A percentile compares a stretch with the other conserved stretches of the same genome.
Conservation (phyloP, 768 basidiomycete genomes). For the Mycena olivaceomarginata region DNA sequence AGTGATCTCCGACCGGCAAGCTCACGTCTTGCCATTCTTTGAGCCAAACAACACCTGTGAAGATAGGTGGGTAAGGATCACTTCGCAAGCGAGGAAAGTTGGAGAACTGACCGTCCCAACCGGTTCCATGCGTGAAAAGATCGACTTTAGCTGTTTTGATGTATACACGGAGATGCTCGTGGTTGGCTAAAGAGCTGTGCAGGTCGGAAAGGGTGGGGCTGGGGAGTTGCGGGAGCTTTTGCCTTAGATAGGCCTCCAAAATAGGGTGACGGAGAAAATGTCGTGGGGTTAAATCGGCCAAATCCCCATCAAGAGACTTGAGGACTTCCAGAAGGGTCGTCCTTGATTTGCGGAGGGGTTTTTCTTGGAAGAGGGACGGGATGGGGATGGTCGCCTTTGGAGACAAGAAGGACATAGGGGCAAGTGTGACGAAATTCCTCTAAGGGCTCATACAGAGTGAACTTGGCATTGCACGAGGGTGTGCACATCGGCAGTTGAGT, state of each 20-base stretch:
- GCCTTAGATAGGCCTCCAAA: neutral
- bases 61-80: neutral
- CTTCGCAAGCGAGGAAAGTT: too few relatives aligned
- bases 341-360: neutral
- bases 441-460: too few relatives aligned
- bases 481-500: too few relatives aligned
- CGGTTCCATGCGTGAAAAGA: neutral
- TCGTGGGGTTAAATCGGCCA: neutral
- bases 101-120: too few relatives aligned
- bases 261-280: conserved; percentile 2
- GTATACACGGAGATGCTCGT: neutral
- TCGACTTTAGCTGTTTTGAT: neutral
- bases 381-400: neutral
- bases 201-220: neutral
- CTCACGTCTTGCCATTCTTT: conserved; percentile 33
- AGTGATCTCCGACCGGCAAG: conserved; percentile 18
- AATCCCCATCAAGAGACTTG: neutral
- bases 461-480: too few relatives aligned
- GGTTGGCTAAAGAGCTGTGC: conserved; percentile 3
- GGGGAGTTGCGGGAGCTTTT: neutral
- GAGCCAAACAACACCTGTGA: conserved; percentile 38
- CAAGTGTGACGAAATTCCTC: too few relatives aligned
- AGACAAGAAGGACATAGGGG: too few relatives aligned
- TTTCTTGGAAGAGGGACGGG: neutral
- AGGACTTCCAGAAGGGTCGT: neutral